Evolutionary conservation across 2,329 filamentous ascomycete species (phyloP), one percentile per base, ranked within the genome.

Genomic region (Aureobasidium sp.): DNA sequence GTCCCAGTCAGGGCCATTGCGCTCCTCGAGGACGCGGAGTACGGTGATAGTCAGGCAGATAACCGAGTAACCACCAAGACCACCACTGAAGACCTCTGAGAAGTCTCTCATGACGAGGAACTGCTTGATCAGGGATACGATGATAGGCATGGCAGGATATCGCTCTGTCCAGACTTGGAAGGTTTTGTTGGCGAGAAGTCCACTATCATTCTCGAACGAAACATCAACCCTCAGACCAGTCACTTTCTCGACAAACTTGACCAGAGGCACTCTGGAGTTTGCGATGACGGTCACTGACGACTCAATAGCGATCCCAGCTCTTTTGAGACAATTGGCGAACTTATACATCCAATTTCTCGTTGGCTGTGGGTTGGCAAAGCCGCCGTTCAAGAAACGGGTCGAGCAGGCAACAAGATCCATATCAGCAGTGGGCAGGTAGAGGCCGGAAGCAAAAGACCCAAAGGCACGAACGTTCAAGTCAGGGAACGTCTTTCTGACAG

Each of bases 21-120:
- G 79, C 64, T 86, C 82, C 11, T 91, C 90, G 78, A 91, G 84
- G 66, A 90, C 80, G 71, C 96, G 89, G 50, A 97, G 77, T 74
- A 96, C 85, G 77, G 89, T 94, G 63, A 94, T 90, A 6, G 97
- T 90, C 65, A 99, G 80, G 77, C 94, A 99, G 61, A 93, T 97
- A 66, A 96, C 88, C 1, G 91, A 90, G 71, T 97, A 97, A 2
- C 94, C 94, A 60, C 94, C 94, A 58, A 99, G 85, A 2, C 94
- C 94, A 61, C 94, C 94, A 64, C 86, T 90, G 44, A 90, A 88
- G 4, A 96, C 92, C 73, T 99, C 94, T 68, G 97, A 97, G 58
- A 97, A 79, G 0, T 87, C 90, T 64, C 91, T 85, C 85, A 99
- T 95, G 40, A 89, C 81, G 29, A 99, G 78, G 63, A 95, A 92